Conservation (phyloP, 163 green algal species). For the Prototheca cutis region DNA sequence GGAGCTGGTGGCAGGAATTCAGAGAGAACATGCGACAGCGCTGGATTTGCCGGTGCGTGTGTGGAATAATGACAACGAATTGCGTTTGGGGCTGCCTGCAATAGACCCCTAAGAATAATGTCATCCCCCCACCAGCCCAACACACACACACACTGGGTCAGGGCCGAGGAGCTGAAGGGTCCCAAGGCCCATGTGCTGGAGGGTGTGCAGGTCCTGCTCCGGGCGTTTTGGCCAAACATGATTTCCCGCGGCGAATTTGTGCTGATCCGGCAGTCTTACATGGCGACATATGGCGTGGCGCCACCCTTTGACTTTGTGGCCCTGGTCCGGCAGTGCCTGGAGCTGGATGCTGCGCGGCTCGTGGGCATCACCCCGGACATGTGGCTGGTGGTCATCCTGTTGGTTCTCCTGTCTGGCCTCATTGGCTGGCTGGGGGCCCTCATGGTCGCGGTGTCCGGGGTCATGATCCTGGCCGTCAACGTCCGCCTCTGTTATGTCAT, state of each 20-base stretch:
- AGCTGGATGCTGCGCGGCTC: constrained; percentile 1
- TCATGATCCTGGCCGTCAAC: constrained; percentile 4
- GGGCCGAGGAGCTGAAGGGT: background rate
- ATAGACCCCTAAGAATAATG: no score
- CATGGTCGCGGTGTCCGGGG: background rate
- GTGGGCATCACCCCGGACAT: constrained; percentile 8
- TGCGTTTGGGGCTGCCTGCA: no score
- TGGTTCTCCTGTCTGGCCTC: constrained; percentile 6
- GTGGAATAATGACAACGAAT: no score
- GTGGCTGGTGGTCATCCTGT: constrained; percentile 3
- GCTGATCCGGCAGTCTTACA: background rate
- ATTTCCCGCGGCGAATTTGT: background rate
- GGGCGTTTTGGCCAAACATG: constrained; percentile 6
- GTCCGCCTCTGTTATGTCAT: constrained; percentile 4
- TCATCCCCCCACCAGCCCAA: no score
- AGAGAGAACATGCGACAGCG: no score
- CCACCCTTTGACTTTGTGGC: constrained; percentile 3
- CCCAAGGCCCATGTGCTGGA: background rate
- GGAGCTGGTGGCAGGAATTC: no score
- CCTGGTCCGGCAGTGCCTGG: background rate
- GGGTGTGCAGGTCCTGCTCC: background rate
- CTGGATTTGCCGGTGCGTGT: no score
- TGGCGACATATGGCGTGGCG: background rate
- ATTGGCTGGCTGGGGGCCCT: background rate
- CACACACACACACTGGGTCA: no score